Evolutionary conservation across 345 rosid genomes (phyloP), one percentile per base, ranked within the genome.

Genomic region (Boechera retrofracta): DNA sequence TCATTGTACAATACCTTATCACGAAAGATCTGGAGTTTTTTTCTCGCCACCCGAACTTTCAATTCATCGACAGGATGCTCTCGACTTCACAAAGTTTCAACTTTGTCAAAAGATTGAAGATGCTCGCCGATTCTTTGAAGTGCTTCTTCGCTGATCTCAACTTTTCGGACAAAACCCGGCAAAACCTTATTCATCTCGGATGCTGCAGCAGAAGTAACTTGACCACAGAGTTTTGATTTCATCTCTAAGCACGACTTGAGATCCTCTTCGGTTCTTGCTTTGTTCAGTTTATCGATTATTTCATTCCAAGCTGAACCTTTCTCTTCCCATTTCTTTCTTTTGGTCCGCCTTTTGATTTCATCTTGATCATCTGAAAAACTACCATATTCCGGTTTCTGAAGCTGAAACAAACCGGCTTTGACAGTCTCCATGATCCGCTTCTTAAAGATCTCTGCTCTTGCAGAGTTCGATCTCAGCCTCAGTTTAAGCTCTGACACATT

Each of bases 201-300:
- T 21, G 72, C 80, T 67, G 38, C 77, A 59, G 44, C 69, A 64
- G 80, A 52, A 26, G 64, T 70, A 73, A 28, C 80, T 32, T 82
- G 77, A 39, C 57, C 45, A 5, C 42, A 72, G 32, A 87, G 83
- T 79, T 86, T 87, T 59, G 89, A 67, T 80, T 85, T 89, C 76
- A 87, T 73, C 71, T 89, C 96, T 79, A 75, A 52, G 76, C 92
- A 92, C 66, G 90, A 85, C 64, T 85, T 88, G 57, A 93, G 82
- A 83, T 92, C 98, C 49, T 90, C 97, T 47, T 87, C 91, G 33
- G 76, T 90, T 73, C 91, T 86, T 70, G 92, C 90, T 86, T 85
- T 89, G 84, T 86, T 90, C 82, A 95, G 66, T 83, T 87, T 90
- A 39, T 89, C 99, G 1, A 78, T 77, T 59, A 91, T 83, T 45